These are phyloP conservation scores for Suillus subaureus DNA, from an alignment of 768 basidiomycete species.

Conservation along the genomic window DNA sequence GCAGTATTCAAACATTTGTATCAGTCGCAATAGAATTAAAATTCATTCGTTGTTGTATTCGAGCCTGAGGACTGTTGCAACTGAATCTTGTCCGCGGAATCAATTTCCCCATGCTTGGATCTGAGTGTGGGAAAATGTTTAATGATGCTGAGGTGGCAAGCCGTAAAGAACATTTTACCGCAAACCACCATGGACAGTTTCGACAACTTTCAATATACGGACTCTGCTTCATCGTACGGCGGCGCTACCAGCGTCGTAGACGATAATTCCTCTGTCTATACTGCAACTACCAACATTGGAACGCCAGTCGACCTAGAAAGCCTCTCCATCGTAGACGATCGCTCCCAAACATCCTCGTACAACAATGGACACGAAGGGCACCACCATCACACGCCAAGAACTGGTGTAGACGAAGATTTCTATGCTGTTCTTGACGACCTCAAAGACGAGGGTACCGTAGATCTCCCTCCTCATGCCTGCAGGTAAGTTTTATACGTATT, in stretches of 20 bases:
- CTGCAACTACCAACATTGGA: slow-evolving; percentile 64
- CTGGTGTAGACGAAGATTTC: slow-evolving; percentile 76
- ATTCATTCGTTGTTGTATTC: not conserved
- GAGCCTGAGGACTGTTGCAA: no score
- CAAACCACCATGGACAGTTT: slow-evolving; percentile 69
- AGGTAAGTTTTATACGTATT: slow-evolving; percentile 54
- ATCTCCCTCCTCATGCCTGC: slow-evolving; percentile 93
- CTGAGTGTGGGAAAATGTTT: not conserved
- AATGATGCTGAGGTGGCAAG: not conserved
- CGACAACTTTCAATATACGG: slow-evolving; percentile 79
- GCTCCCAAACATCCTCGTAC: slow-evolving; percentile 43
- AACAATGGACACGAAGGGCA: slow-evolving; percentile 36
- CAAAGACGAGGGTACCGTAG: slow-evolving; percentile 77
- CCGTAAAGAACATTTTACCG: not conserved
- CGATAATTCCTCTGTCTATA: slow-evolving; percentile 81
- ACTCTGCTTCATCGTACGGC: slow-evolving; percentile 81
- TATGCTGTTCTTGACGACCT: slow-evolving; percentile 88
- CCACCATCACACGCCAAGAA: slow-evolving; percentile 32
- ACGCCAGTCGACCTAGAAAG: slow-evolving; percentile 63
- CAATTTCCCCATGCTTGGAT: not conserved
- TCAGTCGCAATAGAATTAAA: not conserved
- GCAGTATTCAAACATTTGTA: slow-evolving; percentile 8
- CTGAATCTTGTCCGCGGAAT: not conserved
- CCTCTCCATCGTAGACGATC: slow-evolving; percentile 70
- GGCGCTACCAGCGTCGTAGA: slow-evolving; percentile 68